Conservation (phyloP, 495 filamentous ascomycete species). For the Aspergillus cavernicola region DNA sequence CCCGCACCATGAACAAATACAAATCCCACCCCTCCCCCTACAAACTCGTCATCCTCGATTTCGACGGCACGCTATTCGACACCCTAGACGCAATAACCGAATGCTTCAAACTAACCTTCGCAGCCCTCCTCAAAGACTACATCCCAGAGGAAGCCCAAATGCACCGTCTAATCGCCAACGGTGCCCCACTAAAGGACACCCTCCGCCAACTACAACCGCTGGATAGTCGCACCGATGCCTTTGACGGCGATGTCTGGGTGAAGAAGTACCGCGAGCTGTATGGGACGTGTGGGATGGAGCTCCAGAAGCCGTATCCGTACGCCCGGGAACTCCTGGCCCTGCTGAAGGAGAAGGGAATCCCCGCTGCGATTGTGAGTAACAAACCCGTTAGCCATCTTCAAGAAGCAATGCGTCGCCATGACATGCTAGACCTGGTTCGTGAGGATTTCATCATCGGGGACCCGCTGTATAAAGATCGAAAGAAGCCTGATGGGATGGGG, state of each 20-base stretch:
- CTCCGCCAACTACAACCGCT: slow-evolving; percentile 9
- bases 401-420: slow-evolving; percentile 17
- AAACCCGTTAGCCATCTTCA: slow-evolving; percentile 22
- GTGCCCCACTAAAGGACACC: neutral
- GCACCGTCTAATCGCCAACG: slow-evolving; percentile 7
- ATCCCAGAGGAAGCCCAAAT: neutral
- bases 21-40: too few relatives aligned
- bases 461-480: slow-evolving; percentile 18
- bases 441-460: slow-evolving; percentile 25
- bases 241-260: slow-evolving; percentile 15
- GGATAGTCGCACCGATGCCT: neutral
- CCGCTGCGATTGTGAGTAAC: slow-evolving; percentile 27
- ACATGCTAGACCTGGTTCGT: slow-evolving; percentile 12
- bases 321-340: slow-evolving; percentile 17
- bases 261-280: slow-evolving; percentile 25
- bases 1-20: too few relatives aligned
- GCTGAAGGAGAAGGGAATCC: slow-evolving; percentile 12
- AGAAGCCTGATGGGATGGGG: slow-evolving; percentile 26
- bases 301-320: slow-evolving; percentile 22
- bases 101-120: slow-evolving; percentile 15
- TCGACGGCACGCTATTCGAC: slow-evolving; percentile 17
- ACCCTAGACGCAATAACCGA: slow-evolving; percentile 18
- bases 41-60: slow-evolving; percentile 14
- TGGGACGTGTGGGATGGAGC: slow-evolving; percentile 21
- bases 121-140: slow-evolving; percentile 16